Percentiles rank a stretch among this genome's conserved stretches.
phyloP scores from a whole-genome alignment of 352 stramenopile genomes.

The Hyaloperonospora brassicae region DNA sequence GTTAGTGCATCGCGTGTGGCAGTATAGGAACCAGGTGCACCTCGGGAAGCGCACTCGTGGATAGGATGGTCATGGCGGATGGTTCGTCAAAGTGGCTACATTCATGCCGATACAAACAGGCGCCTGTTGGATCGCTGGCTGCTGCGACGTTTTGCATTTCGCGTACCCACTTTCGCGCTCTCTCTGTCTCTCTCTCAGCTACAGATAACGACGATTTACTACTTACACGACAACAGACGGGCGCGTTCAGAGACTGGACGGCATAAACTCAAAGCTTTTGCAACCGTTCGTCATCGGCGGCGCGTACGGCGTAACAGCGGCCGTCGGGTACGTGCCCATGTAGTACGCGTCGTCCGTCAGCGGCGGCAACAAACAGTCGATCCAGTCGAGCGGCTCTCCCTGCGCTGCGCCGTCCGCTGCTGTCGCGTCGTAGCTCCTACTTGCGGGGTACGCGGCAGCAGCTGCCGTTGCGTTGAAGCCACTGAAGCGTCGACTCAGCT shows the following conservation, averaged over 20 bases:
- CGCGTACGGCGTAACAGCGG: constrained; percentile 10
- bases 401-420: constrained; percentile 10
- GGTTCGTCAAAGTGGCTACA: too few relatives aligned
- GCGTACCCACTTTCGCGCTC: neutral
- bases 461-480: constrained; percentile 15
- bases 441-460: constrained; percentile 7
- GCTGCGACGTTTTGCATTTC: neutral
- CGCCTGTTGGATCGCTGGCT: neutral
- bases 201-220: constrained; percentile 9
- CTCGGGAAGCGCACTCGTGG: too few relatives aligned
- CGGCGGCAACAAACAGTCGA: constrained; percentile 43
- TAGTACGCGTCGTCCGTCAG: constrained; percentile 32
- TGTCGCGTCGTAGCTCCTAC: constrained; percentile 11
- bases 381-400: constrained; percentile 44
- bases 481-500: constrained; percentile 13
- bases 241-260: constrained; percentile 18
- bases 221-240: constrained; percentile 3
- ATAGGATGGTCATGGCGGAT: too few relatives aligned
- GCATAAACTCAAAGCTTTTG: constrained; percentile 34
- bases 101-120: neutral
- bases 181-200: constrained; percentile 10
- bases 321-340: constrained; percentile 31
- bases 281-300: constrained; percentile 12
- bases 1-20: too few relatives aligned
- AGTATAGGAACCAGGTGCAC: too few relatives aligned